Evolutionary conservation across 371 early-diverging fungal species (phyloP), one percentile per base, ranked within the genome.

Genomic region (Mortierella sp.): DNA sequence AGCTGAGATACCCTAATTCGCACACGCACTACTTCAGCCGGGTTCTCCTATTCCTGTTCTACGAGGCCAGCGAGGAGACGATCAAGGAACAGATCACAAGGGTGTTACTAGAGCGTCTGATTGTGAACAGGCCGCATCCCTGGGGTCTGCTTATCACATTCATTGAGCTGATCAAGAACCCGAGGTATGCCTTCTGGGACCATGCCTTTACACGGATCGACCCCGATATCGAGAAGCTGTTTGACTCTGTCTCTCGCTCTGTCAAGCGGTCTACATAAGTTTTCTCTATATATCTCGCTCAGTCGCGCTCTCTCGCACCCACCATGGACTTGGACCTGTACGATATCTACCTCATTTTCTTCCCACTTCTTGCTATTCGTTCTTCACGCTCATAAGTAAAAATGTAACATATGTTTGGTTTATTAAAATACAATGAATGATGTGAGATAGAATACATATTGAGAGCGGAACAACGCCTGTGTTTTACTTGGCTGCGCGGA

Each of bases 61-160:
- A 90, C 6, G 95, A 95, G 66, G 88, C 91, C n/a, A 86, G 70
- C 26, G 83, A 91, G 67, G 96, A 96, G 72, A 81, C 86, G 28
- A 87, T 96, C 53, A 94, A 95, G 79, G 98, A 99, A 79, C 96
- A 95, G 73, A 95, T 97, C 54, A 96, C 97, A 14, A 83, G 87
- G 87, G 98, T 97, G 2, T 81, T 99, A 28, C 81, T 98, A 58
- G 99, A 98, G 80, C 92, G 98, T 39, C 83, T 98, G 50, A 94
- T 99, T 70, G 98, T 95, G 15, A 95, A 96, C 80, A 86, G 98
- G 31, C 99, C 98, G 23, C 97, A 97, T 82, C 99, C 99, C 43
- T 98, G 98, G 95, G 98, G 98, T 14, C 83, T 99, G 48, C 82
- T 97, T 70, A 94, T 97, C 30, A 97, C 98, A 2, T 94, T 98